phyloP scores from a whole-genome alignment of 2,329 filamentous ascomycete genomes.

The Botrytis medusae region DNA sequence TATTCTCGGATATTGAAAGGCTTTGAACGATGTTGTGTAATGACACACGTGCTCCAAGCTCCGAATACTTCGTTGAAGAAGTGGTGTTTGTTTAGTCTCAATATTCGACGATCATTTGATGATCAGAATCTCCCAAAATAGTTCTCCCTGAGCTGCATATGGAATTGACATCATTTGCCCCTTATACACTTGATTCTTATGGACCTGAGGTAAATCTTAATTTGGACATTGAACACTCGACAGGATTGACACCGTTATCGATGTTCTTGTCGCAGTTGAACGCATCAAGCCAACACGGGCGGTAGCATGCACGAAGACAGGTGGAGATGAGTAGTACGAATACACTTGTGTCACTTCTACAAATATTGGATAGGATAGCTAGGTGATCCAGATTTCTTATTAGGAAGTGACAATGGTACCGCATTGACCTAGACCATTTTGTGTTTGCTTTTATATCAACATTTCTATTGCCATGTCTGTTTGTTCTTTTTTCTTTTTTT shows the following conservation, averaged over 20 bases:
- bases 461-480: neutral
- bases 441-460: constrained; percentile 6
- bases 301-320: neutral
- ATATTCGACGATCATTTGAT: neutral
- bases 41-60: neutral
- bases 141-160: neutral
- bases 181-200: neutral
- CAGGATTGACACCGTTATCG: neutral
- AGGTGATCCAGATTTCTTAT: constrained; percentile 1
- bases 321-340: constrained; percentile 2
- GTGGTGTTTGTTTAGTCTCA: neutral
- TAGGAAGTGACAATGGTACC: constrained; percentile 2
- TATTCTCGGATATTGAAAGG: neutral
- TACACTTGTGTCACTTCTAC: neutral
- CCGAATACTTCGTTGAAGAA: neutral
- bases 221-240: neutral
- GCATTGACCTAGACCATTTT: neutral
- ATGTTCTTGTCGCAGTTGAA: neutral
- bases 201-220: neutral
- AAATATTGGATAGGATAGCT: neutral
- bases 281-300: neutral
- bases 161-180: neutral
- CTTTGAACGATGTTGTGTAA: neutral
- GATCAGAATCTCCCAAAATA: constrained; percentile 5
- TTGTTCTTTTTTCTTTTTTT: neutral